Evolutionary conservation across 352 stramenopile species (phyloP).

Genomic region (Aphanomyces cochlioides): DNA sequence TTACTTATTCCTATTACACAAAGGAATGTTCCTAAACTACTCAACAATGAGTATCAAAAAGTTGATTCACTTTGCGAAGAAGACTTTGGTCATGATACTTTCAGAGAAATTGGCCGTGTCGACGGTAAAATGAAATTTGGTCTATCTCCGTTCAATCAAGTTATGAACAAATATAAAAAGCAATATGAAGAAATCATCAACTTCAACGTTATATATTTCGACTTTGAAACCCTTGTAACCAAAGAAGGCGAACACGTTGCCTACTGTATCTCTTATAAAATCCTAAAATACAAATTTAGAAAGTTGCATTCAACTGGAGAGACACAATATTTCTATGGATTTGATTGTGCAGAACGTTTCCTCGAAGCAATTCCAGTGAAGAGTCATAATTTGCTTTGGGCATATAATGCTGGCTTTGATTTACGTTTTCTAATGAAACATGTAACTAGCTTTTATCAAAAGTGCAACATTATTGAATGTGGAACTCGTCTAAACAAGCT

Average conservation of each 20-base stretch:
- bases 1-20: no score
- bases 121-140: conserved; percentile 20
- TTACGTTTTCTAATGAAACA: conserved; percentile 30
- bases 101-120: no score
- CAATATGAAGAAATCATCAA: neutral
- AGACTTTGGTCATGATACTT: no score
- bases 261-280: conserved; percentile 27
- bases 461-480: conserved; percentile 28
- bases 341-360: conserved; percentile 27
- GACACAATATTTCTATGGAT: conserved; percentile 30
- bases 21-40: conserved; percentile 17
- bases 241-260: conserved; percentile 20
- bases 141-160: conserved; percentile 7
- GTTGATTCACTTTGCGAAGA: conserved; percentile 3
- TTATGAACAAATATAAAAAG: conserved; percentile 9
- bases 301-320: conserved; percentile 3
- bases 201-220: conserved; percentile 31
- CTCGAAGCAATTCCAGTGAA: conserved; percentile 22
- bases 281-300: conserved; percentile 8
- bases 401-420: conserved; percentile 32
- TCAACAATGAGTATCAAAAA: conserved; percentile 33
- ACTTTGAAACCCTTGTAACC: conserved; percentile 25
- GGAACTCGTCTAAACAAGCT: conserved; percentile 28
- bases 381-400: conserved; percentile 25
- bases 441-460: conserved; percentile 18